Base-by-base conservation (phyloP, 345 rosid genomes). In the Moringa oleifera region DNA sequence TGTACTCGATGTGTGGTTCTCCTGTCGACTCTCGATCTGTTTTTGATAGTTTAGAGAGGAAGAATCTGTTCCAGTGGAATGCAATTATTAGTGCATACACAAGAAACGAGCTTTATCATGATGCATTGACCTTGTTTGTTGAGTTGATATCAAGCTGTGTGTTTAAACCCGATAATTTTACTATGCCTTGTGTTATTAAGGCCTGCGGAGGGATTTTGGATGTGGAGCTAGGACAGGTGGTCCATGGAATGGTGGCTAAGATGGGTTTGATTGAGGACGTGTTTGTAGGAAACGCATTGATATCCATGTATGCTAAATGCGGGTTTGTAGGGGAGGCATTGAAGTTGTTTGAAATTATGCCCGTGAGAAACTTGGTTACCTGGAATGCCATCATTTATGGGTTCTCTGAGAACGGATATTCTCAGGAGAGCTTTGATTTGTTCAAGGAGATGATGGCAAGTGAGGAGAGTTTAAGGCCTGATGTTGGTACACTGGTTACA, bases 31-130 rank as follows among this genome's bases (percentile, higher is more conserved):
- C 87, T 46, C 81, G 82, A 22, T 70, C 65, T 1, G 74, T 65
- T 58, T 81, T 87, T 49, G 82, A 85, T 69, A 45, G 55, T 36
- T 69, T 83, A 31, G 55, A 37, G 23, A 66, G 41, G 19, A 87
- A 73, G 77, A 85, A 85, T 73, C 73, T 85, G 76, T 79, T 84
- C 53, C 80, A 70, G 56, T 85, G 90, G 95, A 87, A 87, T 73
- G 86, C 88, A 47, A 55, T 85, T 62, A 59, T 87, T 61, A 87
- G 89, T 65, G 89, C 80, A 57, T 79, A 71, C 63, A 60, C 87
- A 24, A 82, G 80, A 72, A 85, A 87, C 65, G 81, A 71, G 71
- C 75, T 82, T 73, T 73, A 76, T 66, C 46, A 41, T 22, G 74
- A 85, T 8, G 79, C 79, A 0, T 21, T 87, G 66, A 64, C 66